Evolutionary conservation across 106 monocot species (phyloP).

Genomic region (Dendrobium catenatum): DNA sequence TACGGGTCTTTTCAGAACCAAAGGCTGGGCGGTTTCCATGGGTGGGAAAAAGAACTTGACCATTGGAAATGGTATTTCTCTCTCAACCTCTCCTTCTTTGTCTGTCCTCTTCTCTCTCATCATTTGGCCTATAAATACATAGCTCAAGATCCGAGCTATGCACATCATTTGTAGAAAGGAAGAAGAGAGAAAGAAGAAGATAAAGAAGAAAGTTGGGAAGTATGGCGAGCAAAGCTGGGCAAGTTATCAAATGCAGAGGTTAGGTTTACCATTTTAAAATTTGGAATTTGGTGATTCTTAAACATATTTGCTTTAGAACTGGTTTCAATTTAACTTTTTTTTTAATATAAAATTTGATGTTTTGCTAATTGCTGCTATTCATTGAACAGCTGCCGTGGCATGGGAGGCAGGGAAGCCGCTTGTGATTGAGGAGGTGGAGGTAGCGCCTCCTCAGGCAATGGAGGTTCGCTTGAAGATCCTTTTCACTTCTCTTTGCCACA

Average conservation of each 20-base stretch:
- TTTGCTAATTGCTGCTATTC: background rate
- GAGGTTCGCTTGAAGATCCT: conserved; percentile 72
- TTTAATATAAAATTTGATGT: background rate
- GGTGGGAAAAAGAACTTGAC: background rate
- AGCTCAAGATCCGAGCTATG: too few species aligned
- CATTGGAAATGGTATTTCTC: background rate
- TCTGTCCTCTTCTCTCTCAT: background rate
- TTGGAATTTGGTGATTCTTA: background rate
- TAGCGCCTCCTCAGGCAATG: conserved; percentile 66
- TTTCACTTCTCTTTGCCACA: conserved; percentile 68
- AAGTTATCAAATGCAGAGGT: conserved; percentile 68
- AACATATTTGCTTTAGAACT: too few species aligned
- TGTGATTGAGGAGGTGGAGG: conserved; percentile 74
- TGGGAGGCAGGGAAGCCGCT: conserved; percentile 80
- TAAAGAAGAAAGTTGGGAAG: background rate
- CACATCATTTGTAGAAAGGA: background rate
- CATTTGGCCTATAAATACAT: background rate
- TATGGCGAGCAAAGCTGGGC: conserved; percentile 48
- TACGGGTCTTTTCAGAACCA: background rate
- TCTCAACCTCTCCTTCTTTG: background rate
- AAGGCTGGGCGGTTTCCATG: background rate
- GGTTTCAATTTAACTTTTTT: background rate
- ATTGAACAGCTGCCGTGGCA: conserved; percentile 55
- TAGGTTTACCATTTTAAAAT: background rate
- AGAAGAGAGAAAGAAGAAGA: background rate